Evolutionary conservation across 345 rosid species (phyloP), one percentile per base, ranked within the genome.

Genomic region (Ceriops decandra): DNA sequence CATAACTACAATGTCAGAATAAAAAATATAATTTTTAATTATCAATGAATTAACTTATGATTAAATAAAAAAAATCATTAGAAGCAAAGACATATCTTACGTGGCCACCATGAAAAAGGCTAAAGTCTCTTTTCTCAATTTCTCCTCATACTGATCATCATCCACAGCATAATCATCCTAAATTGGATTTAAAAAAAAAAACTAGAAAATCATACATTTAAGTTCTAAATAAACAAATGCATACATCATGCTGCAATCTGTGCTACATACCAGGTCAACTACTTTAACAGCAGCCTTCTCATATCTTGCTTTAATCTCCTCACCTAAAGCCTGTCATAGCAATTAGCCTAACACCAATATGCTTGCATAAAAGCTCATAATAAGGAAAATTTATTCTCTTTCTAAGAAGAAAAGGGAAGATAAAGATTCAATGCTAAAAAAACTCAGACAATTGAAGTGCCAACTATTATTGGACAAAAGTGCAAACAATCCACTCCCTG

Each of bases 141-240:
- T 91, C 76, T 91, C 97, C 76, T 86, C 90, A 64, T 95, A 91
- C 73, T 88, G 88, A 31, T 95, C 96, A 60, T 95, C 98, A 72
- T 95, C 97, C 7, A 75, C 88, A 0, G 96, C 98, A 70, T 95
- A 95, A 81, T 95, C 99, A 62, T 95, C 99, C 99, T 95, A 60
- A 31, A 21, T 20, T 28, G 63, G 68, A 33, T 52, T 42, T 63
- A 20, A 28, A 56, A 61, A 13, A 13, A 30, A 30, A 31, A 24
- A 31, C 30, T 9, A 21, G 7, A 42, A 26, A 11, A 35, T 21
- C 16, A 30, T 7, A 28, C 26, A 38, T 63, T 9, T 52, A 57
- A 21, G 16, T 62, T 52, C 61, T 56, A 35, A 35, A 53, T 6
- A 62, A 7, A 33, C 19, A 36, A 62, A 4, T 11, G 35, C 59